Base-by-base conservation (phyloP, 495 filamentous ascomycete genomes). In the Bacidia gigantensis region DNA sequence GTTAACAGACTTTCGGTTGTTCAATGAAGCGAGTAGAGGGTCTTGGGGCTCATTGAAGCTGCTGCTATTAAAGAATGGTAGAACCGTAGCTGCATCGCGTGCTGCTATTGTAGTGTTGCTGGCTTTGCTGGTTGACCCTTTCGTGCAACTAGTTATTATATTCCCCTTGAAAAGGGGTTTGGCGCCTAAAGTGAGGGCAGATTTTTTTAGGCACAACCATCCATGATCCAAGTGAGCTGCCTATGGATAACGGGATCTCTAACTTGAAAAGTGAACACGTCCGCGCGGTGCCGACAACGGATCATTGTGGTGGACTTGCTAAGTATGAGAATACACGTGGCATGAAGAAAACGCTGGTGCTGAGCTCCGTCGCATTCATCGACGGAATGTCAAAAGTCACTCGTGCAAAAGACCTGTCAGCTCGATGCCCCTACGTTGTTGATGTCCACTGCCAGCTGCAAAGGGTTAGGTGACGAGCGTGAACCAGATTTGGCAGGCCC, bases 21-120 rank as follows among this genome's bases (percentile, higher is more conserved):
- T 68, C 41, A 68, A 71, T 44, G 56, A 58, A 14, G 68, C 70
- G 0, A 69, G 64, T 42, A 60, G 69, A 2, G 70, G 70, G 1
- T 66, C 66, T 0, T 63, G 60, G 54, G 69, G 70, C 0, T 61
- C 63, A 11, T 39, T 70, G 0, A 58, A 53, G 39, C 51, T 73
- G n/a, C 52, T 71, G 0, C 56, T 60, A 20, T 18, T 11, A 17
- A 46, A 24, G 17, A 9, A 39, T 25, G n/a, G 25, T 10, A 7
- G 42, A 7, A 35, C 14, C 14, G 7, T 44, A 5, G 9, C 20
- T 9, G 41, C 41, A 5, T 44, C 41, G 12, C 20, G 41, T 17
- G 41, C 14, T 44, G 41, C 41, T 18, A 17, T 7, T 17, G 20
- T 44, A 5, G 20, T 44, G 12, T 9, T 44, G 5, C 17, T 44